Percentiles rank a stretch among this genome's conserved stretches.
Evolutionary conservation across 805 yeast species (phyloP).

Genomic region (Yarrowia sp.): DNA sequence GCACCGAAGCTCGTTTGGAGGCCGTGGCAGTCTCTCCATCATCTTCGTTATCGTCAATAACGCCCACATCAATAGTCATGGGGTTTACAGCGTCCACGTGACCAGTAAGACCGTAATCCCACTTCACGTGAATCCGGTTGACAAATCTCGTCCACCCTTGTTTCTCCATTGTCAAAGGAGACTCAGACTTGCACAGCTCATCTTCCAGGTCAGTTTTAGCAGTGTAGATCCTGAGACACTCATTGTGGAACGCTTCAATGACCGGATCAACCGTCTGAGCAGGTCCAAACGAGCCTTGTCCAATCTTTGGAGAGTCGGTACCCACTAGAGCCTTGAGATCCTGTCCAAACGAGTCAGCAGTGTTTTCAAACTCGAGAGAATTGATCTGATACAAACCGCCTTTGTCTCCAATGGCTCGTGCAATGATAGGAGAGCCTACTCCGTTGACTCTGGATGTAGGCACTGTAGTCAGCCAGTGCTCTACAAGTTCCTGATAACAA

Average conservation of each 20-base stretch:
- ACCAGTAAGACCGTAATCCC: conserved; percentile 14
- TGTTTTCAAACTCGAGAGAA: conserved; percentile 14
- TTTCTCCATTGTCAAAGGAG: neutral
- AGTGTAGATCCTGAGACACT: conserved; percentile 9
- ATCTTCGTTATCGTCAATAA: conserved; percentile 32
- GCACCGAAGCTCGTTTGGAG: neutral
- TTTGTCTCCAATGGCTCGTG: conserved; percentile 10
- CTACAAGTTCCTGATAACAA: conserved; percentile 15
- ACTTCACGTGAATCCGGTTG: conserved; percentile 8
- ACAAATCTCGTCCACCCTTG: conserved; percentile 8
- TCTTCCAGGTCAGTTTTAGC: conserved; percentile 9
- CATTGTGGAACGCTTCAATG: conserved; percentile 20
- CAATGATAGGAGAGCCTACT: conserved; percentile 16
- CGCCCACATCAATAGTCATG: conserved; percentile 17
- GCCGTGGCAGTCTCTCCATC: neutral
- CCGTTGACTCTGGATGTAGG: conserved; percentile 13
- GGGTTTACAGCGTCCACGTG: conserved; percentile 23
- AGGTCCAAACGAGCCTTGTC: neutral
- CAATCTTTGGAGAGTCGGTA: neutral
- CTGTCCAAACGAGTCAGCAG: conserved; percentile 9
- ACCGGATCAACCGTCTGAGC: neutral
- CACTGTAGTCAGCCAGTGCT: conserved; percentile 9
- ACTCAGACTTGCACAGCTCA: conserved; percentile 3
- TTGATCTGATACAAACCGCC: conserved; percentile 19
- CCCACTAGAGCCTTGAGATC: conserved; percentile 7